phyloP scores from a whole-genome alignment of 2,329 filamentous ascomycete genomes.

The Saccharata proteae region DNA sequence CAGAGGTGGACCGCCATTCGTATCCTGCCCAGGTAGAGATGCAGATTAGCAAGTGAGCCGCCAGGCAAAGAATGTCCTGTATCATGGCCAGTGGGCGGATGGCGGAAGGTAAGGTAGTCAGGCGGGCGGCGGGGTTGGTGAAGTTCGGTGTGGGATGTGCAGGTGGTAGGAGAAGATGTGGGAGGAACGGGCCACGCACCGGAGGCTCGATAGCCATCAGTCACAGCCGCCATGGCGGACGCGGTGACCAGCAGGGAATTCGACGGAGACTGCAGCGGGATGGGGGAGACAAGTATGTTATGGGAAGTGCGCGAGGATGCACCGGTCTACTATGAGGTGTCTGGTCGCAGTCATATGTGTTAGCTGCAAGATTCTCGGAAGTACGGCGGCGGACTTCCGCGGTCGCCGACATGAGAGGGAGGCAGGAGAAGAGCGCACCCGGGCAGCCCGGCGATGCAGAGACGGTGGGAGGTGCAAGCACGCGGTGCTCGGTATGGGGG shows the following conservation, averaged over 20 bases:
- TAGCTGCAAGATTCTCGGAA: conserved; percentile 9
- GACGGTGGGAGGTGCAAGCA: too few relatives aligned
- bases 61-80: conserved; percentile 11
- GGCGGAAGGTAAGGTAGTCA: conserved; percentile 16
- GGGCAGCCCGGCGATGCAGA: too few relatives aligned
- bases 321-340: conserved; percentile 1
- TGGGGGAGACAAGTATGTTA: too few relatives aligned
- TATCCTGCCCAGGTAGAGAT: conserved; percentile 20
- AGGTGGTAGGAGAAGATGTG: conserved; percentile 8
- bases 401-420: too few relatives aligned
- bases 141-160: conserved; percentile 10
- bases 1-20: conserved; percentile 26
- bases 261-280: conserved; percentile 3
- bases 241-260: too few relatives aligned
- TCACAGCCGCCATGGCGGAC: conserved; percentile 25
- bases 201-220: conserved; percentile 16
- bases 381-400: too few relatives aligned
- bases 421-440: too few relatives aligned
- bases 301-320: conserved; percentile 6
- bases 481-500: too few relatives aligned
- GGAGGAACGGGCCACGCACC: conserved; percentile 23
- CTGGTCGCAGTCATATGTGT: conserved; percentile 2
- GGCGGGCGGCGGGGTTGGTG: conserved; percentile 7
- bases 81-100: conserved; percentile 21
- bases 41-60: conserved; percentile 9